Percentiles rank a stretch among this genome's conserved stretches.
These are phyloP conservation scores for Blastobotrys petasosporus DNA, from an alignment of 1,139 yeast species.

Conservation along the genomic window DNA sequence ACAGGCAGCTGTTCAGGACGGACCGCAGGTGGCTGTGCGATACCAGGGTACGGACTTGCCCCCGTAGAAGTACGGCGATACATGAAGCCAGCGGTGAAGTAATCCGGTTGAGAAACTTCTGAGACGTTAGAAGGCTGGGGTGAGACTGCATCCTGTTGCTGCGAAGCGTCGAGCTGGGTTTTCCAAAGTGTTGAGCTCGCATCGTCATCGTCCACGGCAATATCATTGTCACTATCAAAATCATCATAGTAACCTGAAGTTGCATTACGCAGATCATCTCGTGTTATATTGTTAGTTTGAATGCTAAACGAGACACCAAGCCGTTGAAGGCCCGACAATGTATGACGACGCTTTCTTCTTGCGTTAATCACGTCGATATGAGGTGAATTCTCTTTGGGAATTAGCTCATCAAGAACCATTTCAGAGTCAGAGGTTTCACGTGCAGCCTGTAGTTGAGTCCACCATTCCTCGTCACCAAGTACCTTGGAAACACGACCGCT, in stretches of 20 bases:
- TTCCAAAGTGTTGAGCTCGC: not conserved
- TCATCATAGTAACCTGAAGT: constrained; percentile 18
- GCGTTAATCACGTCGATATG: not conserved
- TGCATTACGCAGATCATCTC: constrained; percentile 10
- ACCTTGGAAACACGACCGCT: constrained; percentile 34
- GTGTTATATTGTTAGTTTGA: constrained; percentile 48
- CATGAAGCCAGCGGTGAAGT: constrained; percentile 10
- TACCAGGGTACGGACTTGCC: constrained; percentile 8
- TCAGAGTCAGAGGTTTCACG: constrained; percentile 28
- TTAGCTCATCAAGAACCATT: not conserved
- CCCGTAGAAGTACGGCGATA: constrained; percentile 9
- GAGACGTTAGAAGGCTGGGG: not conserved
- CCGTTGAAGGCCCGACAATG: constrained; percentile 43
- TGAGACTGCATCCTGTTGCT: not conserved
- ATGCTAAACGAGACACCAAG: constrained; percentile 72
- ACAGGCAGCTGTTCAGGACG: constrained; percentile 2
- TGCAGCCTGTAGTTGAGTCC: constrained; percentile 59
- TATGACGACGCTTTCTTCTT: constrained; percentile 26
- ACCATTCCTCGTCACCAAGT: constrained; percentile 48
- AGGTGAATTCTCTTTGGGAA: not conserved
- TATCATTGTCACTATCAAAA: constrained; percentile 16
- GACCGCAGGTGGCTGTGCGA: not conserved
- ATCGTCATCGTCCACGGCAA: not conserved
- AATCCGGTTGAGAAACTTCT: constrained; percentile 4
- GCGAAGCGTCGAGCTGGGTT: not conserved